These are phyloP conservation scores for Solanum chiquidenum DNA, from an alignment of 257 asterid species.

Conservation along the genomic window DNA sequence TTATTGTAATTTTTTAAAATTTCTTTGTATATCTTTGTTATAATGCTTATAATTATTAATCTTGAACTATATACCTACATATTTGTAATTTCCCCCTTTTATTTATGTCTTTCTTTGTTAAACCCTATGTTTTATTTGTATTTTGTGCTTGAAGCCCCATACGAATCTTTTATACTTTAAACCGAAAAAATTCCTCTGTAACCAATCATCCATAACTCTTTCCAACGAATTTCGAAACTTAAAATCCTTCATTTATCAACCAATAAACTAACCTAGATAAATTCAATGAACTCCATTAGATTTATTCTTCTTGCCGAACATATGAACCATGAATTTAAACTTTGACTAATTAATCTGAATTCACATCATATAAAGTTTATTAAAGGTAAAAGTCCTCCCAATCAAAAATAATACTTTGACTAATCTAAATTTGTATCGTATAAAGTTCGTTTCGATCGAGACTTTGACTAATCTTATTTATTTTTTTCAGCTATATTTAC, in stretches of 20 bases:
- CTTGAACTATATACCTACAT: background rate
- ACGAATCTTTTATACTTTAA: background rate
- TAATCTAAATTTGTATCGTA: background rate
- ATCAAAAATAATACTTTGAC: background rate
- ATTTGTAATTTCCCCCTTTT: background rate
- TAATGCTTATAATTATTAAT: background rate
- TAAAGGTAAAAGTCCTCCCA: background rate
- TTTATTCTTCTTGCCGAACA: background rate
- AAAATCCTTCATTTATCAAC: background rate
- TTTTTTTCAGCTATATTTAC: slow-evolving; percentile 44
- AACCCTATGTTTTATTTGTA: background rate
- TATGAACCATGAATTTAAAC: background rate
- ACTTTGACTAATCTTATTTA: too few species aligned
- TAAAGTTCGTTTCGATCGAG: background rate
- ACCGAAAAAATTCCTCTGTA: background rate
- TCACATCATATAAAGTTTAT: background rate
- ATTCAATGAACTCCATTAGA: background rate
- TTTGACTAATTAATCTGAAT: background rate
- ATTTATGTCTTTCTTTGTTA: background rate
- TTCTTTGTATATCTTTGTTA: background rate
- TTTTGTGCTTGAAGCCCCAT: background rate
- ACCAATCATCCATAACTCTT: background rate
- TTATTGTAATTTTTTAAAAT: background rate
- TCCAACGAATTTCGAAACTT: background rate
- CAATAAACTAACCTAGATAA: background rate